These are phyloP conservation scores for Cucumis melo DNA, from an alignment of 306 rosid genomes.

Conservation along the genomic window DNA sequence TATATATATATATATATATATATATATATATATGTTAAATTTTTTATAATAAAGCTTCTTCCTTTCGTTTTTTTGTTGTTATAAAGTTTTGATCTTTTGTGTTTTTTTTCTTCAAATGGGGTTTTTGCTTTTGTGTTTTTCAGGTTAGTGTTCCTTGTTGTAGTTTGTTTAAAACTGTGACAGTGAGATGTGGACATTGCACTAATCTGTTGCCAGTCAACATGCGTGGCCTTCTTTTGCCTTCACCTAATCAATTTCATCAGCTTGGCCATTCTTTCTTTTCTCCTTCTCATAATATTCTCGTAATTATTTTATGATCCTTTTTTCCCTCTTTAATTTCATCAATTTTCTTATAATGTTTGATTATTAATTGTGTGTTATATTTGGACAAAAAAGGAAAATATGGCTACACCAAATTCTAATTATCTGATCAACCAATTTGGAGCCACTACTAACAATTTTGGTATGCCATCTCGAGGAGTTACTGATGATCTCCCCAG, in stretches of 20 bases:
- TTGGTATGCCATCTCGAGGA: slow-evolving; percentile 43
- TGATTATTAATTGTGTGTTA: background rate
- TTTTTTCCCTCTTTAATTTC: background rate
- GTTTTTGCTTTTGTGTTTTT: background rate
- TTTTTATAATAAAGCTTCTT: background rate
- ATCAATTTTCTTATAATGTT: too few relatives aligned
- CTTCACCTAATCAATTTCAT: slow-evolving; percentile 74
- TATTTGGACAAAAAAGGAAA: slow-evolving; percentile 27
- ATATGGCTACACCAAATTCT: slow-evolving; percentile 54
- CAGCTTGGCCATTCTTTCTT: slow-evolving; percentile 67
- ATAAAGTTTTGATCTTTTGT: background rate
- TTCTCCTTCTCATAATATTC: slow-evolving; percentile 58
- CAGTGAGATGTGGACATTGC: slow-evolving; percentile 98
- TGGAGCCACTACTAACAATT: slow-evolving; percentile 23
- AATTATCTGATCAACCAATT: slow-evolving; percentile 52
- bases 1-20: too few relatives aligned
- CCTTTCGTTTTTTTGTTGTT: background rate
- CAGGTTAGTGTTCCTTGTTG: slow-evolving; percentile 92
- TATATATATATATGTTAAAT: too few relatives aligned
- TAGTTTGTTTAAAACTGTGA: slow-evolving; percentile 88
- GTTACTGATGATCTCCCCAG: slow-evolving; percentile 48
- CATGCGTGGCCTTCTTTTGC: slow-evolving; percentile 79
- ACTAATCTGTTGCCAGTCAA: slow-evolving; percentile 83
- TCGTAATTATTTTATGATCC: slow-evolving; percentile 23
- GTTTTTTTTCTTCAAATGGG: background rate